Evolutionary conservation across 2,329 filamentous ascomycete genomes (phyloP), one percentile per base, ranked within the genome.

Genomic region (Sporothrix euskadiensis): DNA sequence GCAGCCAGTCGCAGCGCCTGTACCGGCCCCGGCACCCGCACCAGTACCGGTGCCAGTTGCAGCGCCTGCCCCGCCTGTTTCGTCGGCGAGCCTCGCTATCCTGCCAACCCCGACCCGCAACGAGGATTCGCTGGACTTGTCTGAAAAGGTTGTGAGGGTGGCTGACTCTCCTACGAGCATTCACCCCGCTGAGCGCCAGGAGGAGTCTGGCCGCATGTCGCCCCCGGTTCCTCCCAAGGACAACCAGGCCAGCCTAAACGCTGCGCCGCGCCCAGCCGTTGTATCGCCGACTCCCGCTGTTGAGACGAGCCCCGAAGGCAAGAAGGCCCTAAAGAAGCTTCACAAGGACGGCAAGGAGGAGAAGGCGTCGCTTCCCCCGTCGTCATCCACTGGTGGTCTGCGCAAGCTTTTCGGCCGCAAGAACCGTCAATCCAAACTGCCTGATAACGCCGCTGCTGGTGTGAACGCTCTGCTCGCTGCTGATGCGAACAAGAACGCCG

Each of bases 371-470:
- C 61, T 69, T 35, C 75, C 35, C 5, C 61, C 41, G 54, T 71
- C 71, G 1, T 16, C 75, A 1, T 54, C 73, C 10, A 77, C 79
- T 56, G 83, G 83, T 44, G 88, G 89, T 19, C 85, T 92, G 77
- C 87, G 87, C 75, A 91, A 91, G 81, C 83, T 92, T 57, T 92
- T 92, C 78, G 85, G 86, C 65, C 87, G 89, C 77, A 91, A 89
- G 82, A 90, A 89, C 78, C 84, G 87, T 74, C 78, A 82, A 74
- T 90, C 86, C 49, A 91, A 87, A 81, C 78, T 86, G 30, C 86
- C 85, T 8, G 87, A 89, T 0, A 86, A 86, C 74, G 85, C 87
- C 52, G 83, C 83, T 73, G 82, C 81, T 74, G 86, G 87, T 77
- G 81, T 85, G 75, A 87, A 83, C 80, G 83, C 78, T 78, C 86